A percentile compares a stretch with the other conserved stretches of the same genome.
phyloP scores from a whole-genome alignment of 805 yeast species.

The Ascoidea tarda region DNA sequence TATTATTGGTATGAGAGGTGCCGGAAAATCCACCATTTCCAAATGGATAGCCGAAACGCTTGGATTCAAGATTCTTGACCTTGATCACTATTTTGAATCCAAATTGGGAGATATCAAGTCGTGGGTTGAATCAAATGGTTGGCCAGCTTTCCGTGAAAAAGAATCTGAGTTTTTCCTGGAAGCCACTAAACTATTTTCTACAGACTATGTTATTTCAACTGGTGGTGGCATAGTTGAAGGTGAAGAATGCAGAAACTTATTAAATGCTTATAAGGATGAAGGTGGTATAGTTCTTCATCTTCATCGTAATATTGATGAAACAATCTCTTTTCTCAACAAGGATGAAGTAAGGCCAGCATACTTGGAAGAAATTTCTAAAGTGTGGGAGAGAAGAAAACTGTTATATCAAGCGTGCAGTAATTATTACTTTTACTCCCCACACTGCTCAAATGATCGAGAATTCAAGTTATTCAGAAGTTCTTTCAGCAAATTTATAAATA shows the following conservation, averaged over 20 bases:
- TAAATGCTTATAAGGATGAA: conserved; percentile 35
- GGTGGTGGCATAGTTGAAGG: conserved; percentile 96
- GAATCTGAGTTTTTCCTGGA: conserved; percentile 48
- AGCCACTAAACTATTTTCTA: conserved; percentile 23
- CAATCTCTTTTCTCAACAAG: conserved; percentile 54
- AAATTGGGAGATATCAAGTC: conserved; percentile 40
- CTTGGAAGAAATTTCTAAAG: conserved; percentile 61
- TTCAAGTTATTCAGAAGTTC: conserved; percentile 42
- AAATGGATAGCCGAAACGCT: conserved; percentile 60
- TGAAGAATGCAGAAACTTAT: conserved; percentile 44
- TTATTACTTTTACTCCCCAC: conserved; percentile 62
- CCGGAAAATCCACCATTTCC: conserved; percentile 85
- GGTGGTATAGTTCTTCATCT: conserved; percentile 83
- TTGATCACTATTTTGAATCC: conserved; percentile 61
- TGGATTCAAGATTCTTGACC: conserved; percentile 57
- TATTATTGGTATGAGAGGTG: conserved; percentile 95
- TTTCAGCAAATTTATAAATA: conserved; percentile 41
- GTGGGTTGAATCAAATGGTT: conserved; percentile 51
- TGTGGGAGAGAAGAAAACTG: conserved; percentile 70
- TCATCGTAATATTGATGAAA: conserved; percentile 76
- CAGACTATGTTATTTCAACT: conserved; percentile 66
- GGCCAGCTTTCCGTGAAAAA: conserved; percentile 72
- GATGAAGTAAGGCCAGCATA: conserved; percentile 88
- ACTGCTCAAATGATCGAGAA: conserved; percentile 41
- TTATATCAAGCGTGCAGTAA: conserved; percentile 77